Base-by-base conservation (phyloP, 495 filamentous ascomycete genomes). In the Podospora didyma region DNA sequence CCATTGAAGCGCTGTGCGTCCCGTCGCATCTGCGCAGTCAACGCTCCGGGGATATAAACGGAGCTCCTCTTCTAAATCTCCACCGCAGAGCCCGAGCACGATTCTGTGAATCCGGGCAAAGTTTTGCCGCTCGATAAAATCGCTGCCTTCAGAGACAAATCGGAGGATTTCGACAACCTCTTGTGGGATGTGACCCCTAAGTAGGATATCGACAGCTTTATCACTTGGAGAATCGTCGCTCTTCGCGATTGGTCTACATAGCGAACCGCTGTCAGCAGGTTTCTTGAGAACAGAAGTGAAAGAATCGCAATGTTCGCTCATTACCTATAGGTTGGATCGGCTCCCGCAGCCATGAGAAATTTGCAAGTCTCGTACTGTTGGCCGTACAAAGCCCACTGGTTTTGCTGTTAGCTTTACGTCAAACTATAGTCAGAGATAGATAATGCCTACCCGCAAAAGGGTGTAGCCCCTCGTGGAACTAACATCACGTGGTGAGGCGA, bases 1-100 rank as follows among this genome's bases (percentile, higher is more conserved):
- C 53, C 53, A 49, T n/a, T 23, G n/a, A 12, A 56, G 31, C 17
- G 53, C 26, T 7, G 53, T 56, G 28, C 53, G 46, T 35, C 53
- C 46, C 53, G 47, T 56, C 19, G 42, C 7, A 21, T 46, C 42
- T 46, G 42, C 42, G 19, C 19, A 21, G 14, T 46, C 19, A 46
- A n/a, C 14, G 7, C 42, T n/a, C 42, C 42, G 42, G 42, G 42
- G 42, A n/a, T 46, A n/a, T 7, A n/a, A n/a, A 46, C 34, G 42
- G 42, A 46, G 42, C 19, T 46, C 42, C 42, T 46, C 42, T 21
- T 46, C 42, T 46, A 46, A 21, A 21, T 46, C 42, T 37, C 7
- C 34, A 14, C 34, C 34, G 34, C 34, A 37, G 34, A 37, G 34
- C 34, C 34, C 42, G 42, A 46, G 42, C 5, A 46, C 42, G 14